phyloP scores from a whole-genome alignment of 2,329 filamentous ascomycete species.

The Tricladium varicosporioides region DNA sequence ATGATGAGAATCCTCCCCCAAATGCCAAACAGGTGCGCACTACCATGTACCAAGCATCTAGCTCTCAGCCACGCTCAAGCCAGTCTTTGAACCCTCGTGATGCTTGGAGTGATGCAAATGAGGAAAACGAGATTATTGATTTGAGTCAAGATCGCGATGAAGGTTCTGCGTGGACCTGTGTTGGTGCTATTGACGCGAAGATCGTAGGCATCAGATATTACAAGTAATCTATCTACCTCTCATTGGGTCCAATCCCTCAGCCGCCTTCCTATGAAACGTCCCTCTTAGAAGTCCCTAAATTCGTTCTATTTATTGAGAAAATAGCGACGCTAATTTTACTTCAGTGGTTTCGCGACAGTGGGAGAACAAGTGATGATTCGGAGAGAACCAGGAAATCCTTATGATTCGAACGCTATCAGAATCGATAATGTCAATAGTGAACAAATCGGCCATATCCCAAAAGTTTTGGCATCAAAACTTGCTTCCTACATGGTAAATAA shows the following conservation, averaged over 20 bases:
- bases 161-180: slow-evolving; percentile 28
- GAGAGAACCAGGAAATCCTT: slow-evolving; percentile 66
- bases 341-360: slow-evolving; percentile 52
- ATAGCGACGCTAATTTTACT: no score
- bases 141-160: slow-evolving; percentile 32
- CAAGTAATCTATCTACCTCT: slow-evolving; percentile 19
- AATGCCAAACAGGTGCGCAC: slow-evolving; percentile 30
- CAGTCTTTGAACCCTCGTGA: slow-evolving; percentile 22
- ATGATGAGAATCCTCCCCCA: slow-evolving; percentile 29
- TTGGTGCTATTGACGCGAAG: slow-evolving; percentile 40
- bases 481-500: slow-evolving; percentile 64
- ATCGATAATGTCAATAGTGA: slow-evolving; percentile 71
- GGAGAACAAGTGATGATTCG: slow-evolving; percentile 62
- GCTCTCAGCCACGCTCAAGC: slow-evolving; percentile 23
- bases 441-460: slow-evolving; percentile 79
- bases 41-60: slow-evolving; percentile 6
- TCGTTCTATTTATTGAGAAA: no score
- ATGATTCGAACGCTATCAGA: slow-evolving; percentile 74
- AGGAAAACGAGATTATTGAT: slow-evolving; percentile 31
- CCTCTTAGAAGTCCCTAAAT: no score
- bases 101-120: slow-evolving; percentile 20
- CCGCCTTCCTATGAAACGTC: no score
- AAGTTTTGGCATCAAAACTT: slow-evolving; percentile 65
- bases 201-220: slow-evolving; percentile 58
- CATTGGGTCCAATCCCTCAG: no score